Percentiles rank a stretch among this genome's conserved stretches.
These are phyloP conservation scores for Diutina neorugosa DNA, from an alignment of 1,139 yeast genomes.

Conservation along the genomic window DNA sequence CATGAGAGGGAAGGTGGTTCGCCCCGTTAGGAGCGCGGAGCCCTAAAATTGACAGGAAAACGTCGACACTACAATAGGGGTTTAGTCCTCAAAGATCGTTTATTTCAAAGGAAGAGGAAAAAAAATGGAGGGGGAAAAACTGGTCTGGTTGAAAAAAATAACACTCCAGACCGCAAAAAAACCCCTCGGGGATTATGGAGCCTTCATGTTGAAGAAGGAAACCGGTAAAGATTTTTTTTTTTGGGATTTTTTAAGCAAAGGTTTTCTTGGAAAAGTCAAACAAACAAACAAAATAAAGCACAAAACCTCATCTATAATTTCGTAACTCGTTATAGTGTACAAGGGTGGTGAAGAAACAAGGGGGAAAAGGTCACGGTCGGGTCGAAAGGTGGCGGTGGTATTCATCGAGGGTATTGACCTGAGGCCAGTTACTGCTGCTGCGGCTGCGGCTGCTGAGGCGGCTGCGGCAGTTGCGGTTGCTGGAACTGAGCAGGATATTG, in stretches of 20 bases:
- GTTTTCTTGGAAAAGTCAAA: not conserved
- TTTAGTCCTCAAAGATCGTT: not conserved
- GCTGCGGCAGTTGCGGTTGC: slow-evolving; percentile 12
- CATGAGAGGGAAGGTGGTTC: too few relatives aligned
- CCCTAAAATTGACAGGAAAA: not conserved
- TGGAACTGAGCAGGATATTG: slow-evolving; percentile 10
- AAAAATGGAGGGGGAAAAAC: not conserved
- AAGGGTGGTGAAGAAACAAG: not conserved
- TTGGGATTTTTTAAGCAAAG: not conserved
- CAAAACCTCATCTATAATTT: slow-evolving; percentile 3
- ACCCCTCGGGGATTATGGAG: not conserved
- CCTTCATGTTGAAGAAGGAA: not conserved
- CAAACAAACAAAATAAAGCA: slow-evolving; percentile 2
- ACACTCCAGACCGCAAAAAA: slow-evolving; percentile 3
- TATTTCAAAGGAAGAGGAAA: not conserved
- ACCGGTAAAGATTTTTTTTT: not conserved
- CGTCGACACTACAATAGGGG: not conserved
- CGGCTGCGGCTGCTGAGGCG: slow-evolving; percentile 17
- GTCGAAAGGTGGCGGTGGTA: not conserved
- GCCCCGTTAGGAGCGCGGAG: not conserved
- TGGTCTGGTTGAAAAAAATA: slow-evolving; percentile 2
- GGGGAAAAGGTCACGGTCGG: slow-evolving; percentile 4
- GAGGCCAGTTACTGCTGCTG: slow-evolving; percentile 10
- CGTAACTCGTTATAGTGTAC: slow-evolving; percentile 5
- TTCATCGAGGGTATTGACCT: slow-evolving; percentile 6